These are phyloP conservation scores for Claviceps sp. DNA, from an alignment of 2,329 filamentous ascomycete genomes.

Conservation along the genomic window DNA sequence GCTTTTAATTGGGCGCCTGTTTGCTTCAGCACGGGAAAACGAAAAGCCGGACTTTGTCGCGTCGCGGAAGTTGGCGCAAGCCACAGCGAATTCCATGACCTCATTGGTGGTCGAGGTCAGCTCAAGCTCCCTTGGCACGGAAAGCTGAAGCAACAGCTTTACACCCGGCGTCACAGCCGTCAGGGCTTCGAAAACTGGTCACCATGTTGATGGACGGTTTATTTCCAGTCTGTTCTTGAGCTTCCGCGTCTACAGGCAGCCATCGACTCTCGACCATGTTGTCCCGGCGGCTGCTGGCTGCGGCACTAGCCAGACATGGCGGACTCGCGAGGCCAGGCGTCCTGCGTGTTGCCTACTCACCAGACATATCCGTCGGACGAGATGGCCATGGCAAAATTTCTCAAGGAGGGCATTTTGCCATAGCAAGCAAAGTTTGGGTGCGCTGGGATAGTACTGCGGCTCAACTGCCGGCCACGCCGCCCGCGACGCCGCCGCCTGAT, in stretches of 20 bases:
- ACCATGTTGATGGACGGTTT: background rate
- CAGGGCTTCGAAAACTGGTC: background rate
- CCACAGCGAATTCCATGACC: slow-evolving; percentile 6
- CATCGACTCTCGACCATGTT: slow-evolving; percentile 13
- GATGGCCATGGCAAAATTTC: background rate
- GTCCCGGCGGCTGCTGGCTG: slow-evolving; percentile 13
- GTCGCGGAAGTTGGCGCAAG: background rate
- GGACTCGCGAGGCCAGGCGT: background rate
- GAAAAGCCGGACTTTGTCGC: background rate
- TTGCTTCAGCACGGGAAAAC: background rate
- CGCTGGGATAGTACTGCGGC: slow-evolving; percentile 14
- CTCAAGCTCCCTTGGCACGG: background rate
- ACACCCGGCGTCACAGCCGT: background rate
- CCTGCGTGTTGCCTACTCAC: background rate
- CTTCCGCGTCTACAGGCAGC: background rate
- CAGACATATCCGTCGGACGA: background rate
- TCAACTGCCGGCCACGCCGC: background rate
- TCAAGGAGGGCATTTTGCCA: background rate
- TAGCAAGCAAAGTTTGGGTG: background rate
- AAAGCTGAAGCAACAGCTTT: background rate
- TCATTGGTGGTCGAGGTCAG: slow-evolving; percentile 5
- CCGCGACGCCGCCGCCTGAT: slow-evolving; percentile 3
- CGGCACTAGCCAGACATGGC: slow-evolving; percentile 9
- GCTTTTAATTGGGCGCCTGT: background rate
- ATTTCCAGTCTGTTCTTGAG: background rate